Base-by-base conservation (phyloP, 169 alveolate species). In the Plasmodium adleri region DNA sequence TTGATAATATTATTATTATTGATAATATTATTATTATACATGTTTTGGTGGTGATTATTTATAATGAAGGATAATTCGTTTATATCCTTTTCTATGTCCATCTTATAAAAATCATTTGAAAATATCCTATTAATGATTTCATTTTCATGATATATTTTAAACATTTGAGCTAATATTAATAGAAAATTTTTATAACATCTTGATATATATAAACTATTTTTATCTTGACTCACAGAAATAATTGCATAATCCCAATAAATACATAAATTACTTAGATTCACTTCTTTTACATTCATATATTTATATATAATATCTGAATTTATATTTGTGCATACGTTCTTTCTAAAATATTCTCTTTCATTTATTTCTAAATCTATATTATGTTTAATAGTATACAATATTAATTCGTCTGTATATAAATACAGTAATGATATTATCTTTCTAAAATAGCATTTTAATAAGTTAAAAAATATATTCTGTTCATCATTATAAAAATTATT, bases 181-280 rank as follows among this genome's bases (percentile, higher is more conserved):
- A 86, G 71, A 47, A 71, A 86, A 63, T 39, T 86, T 47, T 86
- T 86, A 67, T 59, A 47, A 66, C 87, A 86, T n/a, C 87, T 63
- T 17, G 74, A 15, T 28, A 86, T 56, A 74, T 86, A 86, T 50
- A 86, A 43, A 54, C 72, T 87, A 47, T 74, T 52, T 54, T 60
- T 86, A 52, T 86, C 92, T 54, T 86, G 92, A 73, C 92, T 86
- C 76, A 86, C 63, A 0, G 92, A 71, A 43, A 86, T 68, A 47
- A 86, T 86, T 32, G 92, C 56, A 45, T 72, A 86, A 49, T 86
- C 92, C 92, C 92, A 86, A 54, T 86, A 86, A 73, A 86, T 59
- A 66, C 92, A 86, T 26, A 71, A 62, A 17, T 86, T 80, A 49
- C 76, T 86, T 52, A 86, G 47, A 9, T 70, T 62, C 62, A 52